Percentiles rank a stretch among this genome's conserved stretches.
These are phyloP conservation scores for Hyaloraphidium curvatum DNA, from an alignment of 192 early-diverging fungal genomes.

Conservation along the genomic window DNA sequence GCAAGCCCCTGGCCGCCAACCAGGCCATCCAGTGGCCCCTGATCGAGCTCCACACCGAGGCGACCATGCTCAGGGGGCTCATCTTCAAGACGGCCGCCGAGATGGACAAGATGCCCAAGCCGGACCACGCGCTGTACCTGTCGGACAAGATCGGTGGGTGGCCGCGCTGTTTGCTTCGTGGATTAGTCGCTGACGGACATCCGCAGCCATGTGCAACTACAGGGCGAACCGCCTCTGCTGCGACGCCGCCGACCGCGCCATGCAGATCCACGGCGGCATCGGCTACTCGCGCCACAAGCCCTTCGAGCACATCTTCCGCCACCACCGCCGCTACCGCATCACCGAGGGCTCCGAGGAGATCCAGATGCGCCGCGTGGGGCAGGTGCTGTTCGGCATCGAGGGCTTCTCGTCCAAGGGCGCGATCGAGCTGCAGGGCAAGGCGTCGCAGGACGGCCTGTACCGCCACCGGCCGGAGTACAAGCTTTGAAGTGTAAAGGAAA, in stretches of 20 bases:
- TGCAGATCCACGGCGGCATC: conserved; percentile 3
- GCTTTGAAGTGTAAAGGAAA: too few relatives aligned
- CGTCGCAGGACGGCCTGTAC: too few relatives aligned
- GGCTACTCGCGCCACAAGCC: neutral
- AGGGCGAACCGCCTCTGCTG: neutral
- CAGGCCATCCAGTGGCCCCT: conserved; percentile 2
- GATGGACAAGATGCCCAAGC: conserved; percentile 1
- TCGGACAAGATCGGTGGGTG: neutral
- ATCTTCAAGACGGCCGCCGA: neutral
- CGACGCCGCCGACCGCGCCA: conserved; percentile 1
- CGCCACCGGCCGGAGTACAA: too few relatives aligned
- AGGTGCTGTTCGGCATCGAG: too few relatives aligned
- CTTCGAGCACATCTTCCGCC: conserved; percentile 1
- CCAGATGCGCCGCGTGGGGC: conserved; percentile 1
- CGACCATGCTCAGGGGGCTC: neutral
- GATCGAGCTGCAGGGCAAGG: too few relatives aligned
- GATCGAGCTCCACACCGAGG: neutral
- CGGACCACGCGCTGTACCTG: neutral
- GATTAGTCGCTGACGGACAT: neutral
- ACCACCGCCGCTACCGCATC: conserved; percentile 3
- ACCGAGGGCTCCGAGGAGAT: conserved; percentile 3
- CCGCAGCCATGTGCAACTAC: neutral
- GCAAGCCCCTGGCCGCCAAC: conserved; percentile 1
- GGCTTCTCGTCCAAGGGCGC: too few relatives aligned
- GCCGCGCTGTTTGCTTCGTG: neutral